phyloP scores from a whole-genome alignment of 2,329 filamentous ascomycete genomes.

The Alternaria infectoria region DNA sequence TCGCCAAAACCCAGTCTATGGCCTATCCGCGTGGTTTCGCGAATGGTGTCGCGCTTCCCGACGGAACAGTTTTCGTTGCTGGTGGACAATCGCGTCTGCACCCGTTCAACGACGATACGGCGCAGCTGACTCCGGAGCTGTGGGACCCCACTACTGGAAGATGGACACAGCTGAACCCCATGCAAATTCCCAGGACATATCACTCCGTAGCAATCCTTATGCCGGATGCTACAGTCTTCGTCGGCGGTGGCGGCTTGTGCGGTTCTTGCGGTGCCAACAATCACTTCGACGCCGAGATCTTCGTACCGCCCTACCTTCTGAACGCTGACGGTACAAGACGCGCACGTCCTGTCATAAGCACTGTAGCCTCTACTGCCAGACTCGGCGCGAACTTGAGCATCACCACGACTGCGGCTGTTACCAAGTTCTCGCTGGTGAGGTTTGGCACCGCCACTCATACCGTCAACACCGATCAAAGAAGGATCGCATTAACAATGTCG shows the following conservation, averaged over 20 bases:
- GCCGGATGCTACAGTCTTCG: constrained; percentile 33
- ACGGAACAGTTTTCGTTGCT: constrained; percentile 44
- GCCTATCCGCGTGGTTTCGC: constrained; percentile 36
- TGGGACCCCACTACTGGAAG: constrained; percentile 28
- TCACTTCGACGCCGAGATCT: constrained; percentile 64
- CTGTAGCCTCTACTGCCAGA: constrained; percentile 35
- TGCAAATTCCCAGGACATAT: constrained; percentile 33
- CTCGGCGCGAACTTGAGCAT: constrained; percentile 43
- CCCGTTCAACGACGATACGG: constrained; percentile 28
- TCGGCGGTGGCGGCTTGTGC: constrained; percentile 52
- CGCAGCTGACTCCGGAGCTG: constrained; percentile 28
- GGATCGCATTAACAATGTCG: constrained; percentile 52
- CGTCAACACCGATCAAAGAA: constrained; percentile 65
- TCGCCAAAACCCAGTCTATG: constrained; percentile 33
- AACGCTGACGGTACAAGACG: constrained; percentile 52
- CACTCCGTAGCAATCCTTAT: constrained; percentile 38
- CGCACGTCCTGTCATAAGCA: constrained; percentile 53
- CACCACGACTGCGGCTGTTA: constrained; percentile 31
- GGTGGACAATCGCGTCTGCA: constrained; percentile 30
- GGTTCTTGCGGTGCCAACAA: constrained; percentile 49
- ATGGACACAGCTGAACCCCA: constrained; percentile 32
- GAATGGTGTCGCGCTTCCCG: constrained; percentile 38
- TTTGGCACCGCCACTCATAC: constrained; percentile 61
- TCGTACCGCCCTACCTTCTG: constrained; percentile 63
- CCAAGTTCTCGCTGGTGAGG: constrained; percentile 55